Base-by-base conservation (phyloP, 176 grass and related monocot genomes). In the Oryza meyeriana region DNA sequence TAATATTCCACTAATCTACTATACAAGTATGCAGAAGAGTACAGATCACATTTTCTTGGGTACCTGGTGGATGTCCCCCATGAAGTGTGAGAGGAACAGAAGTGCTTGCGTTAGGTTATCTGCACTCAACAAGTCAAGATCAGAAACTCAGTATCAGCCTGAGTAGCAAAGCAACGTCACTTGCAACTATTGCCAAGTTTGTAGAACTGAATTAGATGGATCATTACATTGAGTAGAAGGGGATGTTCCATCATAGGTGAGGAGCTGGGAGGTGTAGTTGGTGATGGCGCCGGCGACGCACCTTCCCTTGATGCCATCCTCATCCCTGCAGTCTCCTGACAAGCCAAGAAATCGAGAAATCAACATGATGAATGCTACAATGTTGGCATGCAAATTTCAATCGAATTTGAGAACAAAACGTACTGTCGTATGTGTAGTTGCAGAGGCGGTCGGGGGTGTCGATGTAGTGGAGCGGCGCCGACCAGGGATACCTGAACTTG, bases 61-160 rank as follows among this genome's bases (percentile, higher is more conserved):
- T 87, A 91, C 92, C 89, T 89, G 89, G 82, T 94, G 92, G 58
- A 94, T 71, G 44, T 91, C 89, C 32, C 92, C 92, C 2, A 91
- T 72, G 73, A 94, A 89, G 80, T 94, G 92, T 17, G 92, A 75
- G 29, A 91, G 92, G 84, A 94, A 94, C 20, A 91, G 17, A 4
- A 94, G 92, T 4, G 89, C 86, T 75, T 94, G 86, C 18, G 92
- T 91, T 38, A 94, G 77, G 65, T 94, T 94, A 72, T 89, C 92
- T 94, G 67, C n/a, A n/a, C n/a, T n/a, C n/a, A n/a, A n/a, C n/a
- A 22, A 16, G 12, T 31, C 3, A 0, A 77, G 0, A 38, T 55
- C 50, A 55, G 7, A 4, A 72, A n/a, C 26, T n/a, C 4, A 4
- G 4, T 3, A 8, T 74, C 61, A 44, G 12, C 14, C 12, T 40